A percentile compares a stretch with the other conserved stretches of the same genome.
Conservation (phyloP, 2,329 filamentous ascomycete species). For the Dendryphion nanum region DNA sequence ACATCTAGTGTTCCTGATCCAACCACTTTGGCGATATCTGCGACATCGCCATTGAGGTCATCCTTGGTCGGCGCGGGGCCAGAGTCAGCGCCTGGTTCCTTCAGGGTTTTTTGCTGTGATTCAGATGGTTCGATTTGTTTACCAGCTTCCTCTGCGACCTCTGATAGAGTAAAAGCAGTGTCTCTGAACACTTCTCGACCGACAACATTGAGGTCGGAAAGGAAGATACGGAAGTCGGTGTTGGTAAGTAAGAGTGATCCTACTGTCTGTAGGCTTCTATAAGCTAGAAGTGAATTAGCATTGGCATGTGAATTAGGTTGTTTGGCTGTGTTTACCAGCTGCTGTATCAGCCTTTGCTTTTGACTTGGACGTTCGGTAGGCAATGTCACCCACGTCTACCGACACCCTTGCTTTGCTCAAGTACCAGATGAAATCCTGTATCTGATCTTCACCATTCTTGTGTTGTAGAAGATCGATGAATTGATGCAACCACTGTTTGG, state of each 20-base stretch:
- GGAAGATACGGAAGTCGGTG: constrained; percentile 81
- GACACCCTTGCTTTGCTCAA: constrained; percentile 70
- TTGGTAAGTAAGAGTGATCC: constrained; percentile 85
- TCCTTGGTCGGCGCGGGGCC: constrained; percentile 55
- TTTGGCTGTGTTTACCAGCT: constrained; percentile 55
- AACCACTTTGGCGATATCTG: constrained; percentile 47
- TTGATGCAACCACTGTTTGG: constrained; percentile 71
- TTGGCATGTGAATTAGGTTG: background rate
- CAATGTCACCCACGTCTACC: constrained; percentile 65
- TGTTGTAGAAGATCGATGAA: constrained; percentile 78
- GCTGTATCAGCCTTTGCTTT: constrained; percentile 69
- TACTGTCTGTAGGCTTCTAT: constrained; percentile 79
- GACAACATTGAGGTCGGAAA: constrained; percentile 76
- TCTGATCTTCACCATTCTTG: constrained; percentile 81
- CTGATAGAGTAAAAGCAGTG: constrained; percentile 75
- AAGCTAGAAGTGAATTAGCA: constrained; percentile 51
- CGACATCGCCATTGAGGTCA: constrained; percentile 56
- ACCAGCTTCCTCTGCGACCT: constrained; percentile 71
- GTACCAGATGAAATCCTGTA: constrained; percentile 92
- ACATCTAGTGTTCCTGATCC: constrained; percentile 47
- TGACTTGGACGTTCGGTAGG: constrained; percentile 58
- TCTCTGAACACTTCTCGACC: constrained; percentile 84
- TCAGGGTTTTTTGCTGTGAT: constrained; percentile 57
- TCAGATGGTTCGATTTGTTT: constrained; percentile 69
- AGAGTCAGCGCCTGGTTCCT: constrained; percentile 52